Evolutionary conservation across 192 early-diverging fungal species (phyloP).

Genomic region (Coemansia sp.): DNA sequence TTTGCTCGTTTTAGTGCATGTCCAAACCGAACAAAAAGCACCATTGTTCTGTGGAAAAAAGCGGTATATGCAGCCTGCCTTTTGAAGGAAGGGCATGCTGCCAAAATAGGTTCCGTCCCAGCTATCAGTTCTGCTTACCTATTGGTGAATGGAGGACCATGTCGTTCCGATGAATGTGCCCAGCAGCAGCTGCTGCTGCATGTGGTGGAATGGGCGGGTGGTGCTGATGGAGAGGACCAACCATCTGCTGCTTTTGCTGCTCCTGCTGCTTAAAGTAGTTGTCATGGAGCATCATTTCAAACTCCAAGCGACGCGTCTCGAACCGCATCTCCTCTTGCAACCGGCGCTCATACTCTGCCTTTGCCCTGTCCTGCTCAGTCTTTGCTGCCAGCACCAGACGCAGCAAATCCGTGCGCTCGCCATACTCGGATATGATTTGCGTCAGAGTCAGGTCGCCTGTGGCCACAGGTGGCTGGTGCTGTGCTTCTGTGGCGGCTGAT

Average conservation of each 20-base stretch:
- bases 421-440: conserved; percentile 41
- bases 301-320: conserved; percentile 48
- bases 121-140: too few species aligned
- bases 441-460: conserved; percentile 35
- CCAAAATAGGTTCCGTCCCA: too few species aligned
- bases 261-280: conserved; percentile 53
- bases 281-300: conserved; percentile 52
- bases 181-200: conserved; percentile 9
- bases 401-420: conserved; percentile 46
- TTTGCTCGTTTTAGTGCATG: too few species aligned
- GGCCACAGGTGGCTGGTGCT: conserved; percentile 14
- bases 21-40: neutral
- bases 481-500: conserved; percentile 10
- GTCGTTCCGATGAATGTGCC: conserved; percentile 25
- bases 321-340: conserved; percentile 51
- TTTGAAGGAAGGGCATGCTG: too few species aligned
- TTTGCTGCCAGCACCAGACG: conserved; percentile 47
- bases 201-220: conserved; percentile 11
- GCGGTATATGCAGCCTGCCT: too few species aligned
- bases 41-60: too few species aligned
- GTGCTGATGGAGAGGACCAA: neutral
- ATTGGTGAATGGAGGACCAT: conserved; percentile 47
- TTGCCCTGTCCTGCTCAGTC: conserved; percentile 46
- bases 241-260: conserved; percentile 24
- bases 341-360: conserved; percentile 48